These are phyloP conservation scores for Sugiyamaella qingdaonensis DNA, from an alignment of 805 yeast genomes.

Conservation along the genomic window DNA sequence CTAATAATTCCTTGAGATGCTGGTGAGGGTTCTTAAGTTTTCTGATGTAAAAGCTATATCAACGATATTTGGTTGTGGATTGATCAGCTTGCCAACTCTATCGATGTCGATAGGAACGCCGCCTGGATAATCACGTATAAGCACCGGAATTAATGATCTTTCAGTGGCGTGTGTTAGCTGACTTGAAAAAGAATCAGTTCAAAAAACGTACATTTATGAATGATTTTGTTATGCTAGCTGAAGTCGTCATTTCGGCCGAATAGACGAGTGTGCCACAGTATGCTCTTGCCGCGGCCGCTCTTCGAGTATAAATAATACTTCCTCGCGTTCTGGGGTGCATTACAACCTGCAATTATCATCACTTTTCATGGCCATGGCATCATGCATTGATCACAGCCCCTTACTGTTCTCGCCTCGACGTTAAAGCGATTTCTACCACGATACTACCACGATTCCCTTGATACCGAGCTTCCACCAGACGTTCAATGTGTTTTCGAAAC, in stretches of 20 bases:
- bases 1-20: not conserved
- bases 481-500: too few species aligned
- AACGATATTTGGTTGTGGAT: not conserved
- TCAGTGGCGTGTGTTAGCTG: constrained; percentile 40
- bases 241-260: constrained; percentile 40
- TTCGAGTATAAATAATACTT: constrained; percentile 30
- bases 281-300: constrained; percentile 20
- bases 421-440: too few species aligned
- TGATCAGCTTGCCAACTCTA: constrained; percentile 10
- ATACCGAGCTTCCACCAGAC: too few species aligned
- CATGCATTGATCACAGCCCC: constrained; percentile 27
- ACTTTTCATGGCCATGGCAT: constrained; percentile 35
- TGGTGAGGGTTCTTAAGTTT: not conserved
- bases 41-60: not conserved
- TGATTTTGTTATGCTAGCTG: constrained; percentile 42
- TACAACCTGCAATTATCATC: constrained; percentile 44
- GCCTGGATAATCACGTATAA: constrained; percentile 43
- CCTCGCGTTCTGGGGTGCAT: constrained; percentile 40
- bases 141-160: constrained; percentile 37
- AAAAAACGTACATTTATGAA: constrained; percentile 23
- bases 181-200: too few species aligned
- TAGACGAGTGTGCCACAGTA: constrained; percentile 37
- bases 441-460: too few species aligned
- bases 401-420: too few species aligned
- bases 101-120: constrained; percentile 34